Conservation (phyloP, 1,284 basidiomycete species). For the Tylopilus sp. region DNA sequence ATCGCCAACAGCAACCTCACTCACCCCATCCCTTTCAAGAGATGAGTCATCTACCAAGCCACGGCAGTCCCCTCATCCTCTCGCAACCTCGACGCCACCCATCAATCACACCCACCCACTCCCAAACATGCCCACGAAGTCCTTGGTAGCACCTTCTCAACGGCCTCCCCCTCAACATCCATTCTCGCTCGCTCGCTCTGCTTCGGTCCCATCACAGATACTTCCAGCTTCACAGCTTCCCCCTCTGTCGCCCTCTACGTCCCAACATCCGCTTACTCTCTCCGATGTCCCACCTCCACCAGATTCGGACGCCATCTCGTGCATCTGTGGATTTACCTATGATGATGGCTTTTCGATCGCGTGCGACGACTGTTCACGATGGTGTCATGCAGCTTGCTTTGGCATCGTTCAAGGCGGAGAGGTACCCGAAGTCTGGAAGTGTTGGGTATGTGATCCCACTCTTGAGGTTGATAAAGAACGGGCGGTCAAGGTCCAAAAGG, state of each 20-base stretch:
- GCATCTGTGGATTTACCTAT: slow-evolving; percentile 68
- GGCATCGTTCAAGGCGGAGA: slow-evolving; percentile 57
- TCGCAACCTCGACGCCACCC: slow-evolving; percentile 16
- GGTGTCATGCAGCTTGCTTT: slow-evolving; percentile 90
- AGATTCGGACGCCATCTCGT: slow-evolving; percentile 51
- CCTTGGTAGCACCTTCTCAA: slow-evolving; percentile 12
- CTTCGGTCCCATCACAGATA: slow-evolving; percentile 16
- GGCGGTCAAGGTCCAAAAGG: slow-evolving; percentile 45
- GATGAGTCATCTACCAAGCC: slow-evolving; percentile 16
- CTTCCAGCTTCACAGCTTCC: slow-evolving; percentile 14
- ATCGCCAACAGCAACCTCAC: slow-evolving; percentile 11
- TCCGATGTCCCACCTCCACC: slow-evolving; percentile 23
- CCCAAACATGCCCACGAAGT: slow-evolving; percentile 12
- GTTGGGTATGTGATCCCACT: slow-evolving; percentile 56
- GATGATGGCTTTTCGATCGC: slow-evolving; percentile 93
- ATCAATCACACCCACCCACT: slow-evolving; percentile 5
- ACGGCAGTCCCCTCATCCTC: slow-evolving; percentile 17
- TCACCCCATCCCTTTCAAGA: background rate
- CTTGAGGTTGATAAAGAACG: slow-evolving; percentile 41
- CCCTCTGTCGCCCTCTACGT: slow-evolving; percentile 23
- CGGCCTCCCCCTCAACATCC: slow-evolving; percentile 19
- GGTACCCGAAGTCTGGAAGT: slow-evolving; percentile 72
- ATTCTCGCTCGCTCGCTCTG: slow-evolving; percentile 19
- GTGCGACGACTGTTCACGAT: slow-evolving; percentile 83
- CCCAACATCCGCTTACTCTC: slow-evolving; percentile 17